phyloP scores from a whole-genome alignment of 1,284 basidiomycete species.

The Athelia psychrophila region DNA sequence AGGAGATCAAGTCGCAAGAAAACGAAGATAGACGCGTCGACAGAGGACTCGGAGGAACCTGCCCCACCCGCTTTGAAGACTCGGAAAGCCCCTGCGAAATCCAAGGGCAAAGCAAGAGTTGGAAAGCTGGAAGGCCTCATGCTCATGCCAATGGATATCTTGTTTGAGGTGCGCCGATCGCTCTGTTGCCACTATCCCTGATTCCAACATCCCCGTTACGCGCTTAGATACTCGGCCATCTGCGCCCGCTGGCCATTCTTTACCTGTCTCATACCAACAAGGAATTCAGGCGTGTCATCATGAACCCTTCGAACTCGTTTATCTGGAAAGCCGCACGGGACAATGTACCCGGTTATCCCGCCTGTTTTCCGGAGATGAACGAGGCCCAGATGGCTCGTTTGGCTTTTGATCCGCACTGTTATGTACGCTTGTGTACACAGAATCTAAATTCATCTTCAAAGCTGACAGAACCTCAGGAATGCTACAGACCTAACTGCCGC shows the following conservation, averaged over 20 bases:
- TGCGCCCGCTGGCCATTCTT: conserved; percentile 7
- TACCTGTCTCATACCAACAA: conserved; percentile 7
- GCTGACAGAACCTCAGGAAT: neutral
- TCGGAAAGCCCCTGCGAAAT: too few relatives aligned
- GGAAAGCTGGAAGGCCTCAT: too few relatives aligned
- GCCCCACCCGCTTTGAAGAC: too few relatives aligned
- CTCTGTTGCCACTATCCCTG: too few relatives aligned
- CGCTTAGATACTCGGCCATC: conserved; percentile 40
- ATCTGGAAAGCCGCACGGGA: conserved; percentile 6
- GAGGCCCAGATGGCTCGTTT: conserved; percentile 23
- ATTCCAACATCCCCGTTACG: too few relatives aligned
- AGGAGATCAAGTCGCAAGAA: too few relatives aligned
- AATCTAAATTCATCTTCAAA: neutral
- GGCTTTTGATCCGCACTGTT: conserved; percentile 20
- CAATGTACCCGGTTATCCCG: conserved; percentile 5
- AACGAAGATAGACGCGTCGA: too few relatives aligned
- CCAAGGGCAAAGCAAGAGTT: too few relatives aligned
- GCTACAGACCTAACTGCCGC: neutral
- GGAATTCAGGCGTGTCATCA: conserved; percentile 5
- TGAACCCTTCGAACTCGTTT: conserved; percentile 2
- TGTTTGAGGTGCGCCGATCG: too few relatives aligned
- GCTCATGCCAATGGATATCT: too few relatives aligned
- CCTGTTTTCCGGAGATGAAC: conserved; percentile 12
- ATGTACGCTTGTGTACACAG: conserved; percentile 12
- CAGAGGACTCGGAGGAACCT: too few relatives aligned